Evolutionary conservation across 1,284 basidiomycete genomes (phyloP), one percentile per base, ranked within the genome.

Genomic region (Wolfiporia cocos): DNA sequence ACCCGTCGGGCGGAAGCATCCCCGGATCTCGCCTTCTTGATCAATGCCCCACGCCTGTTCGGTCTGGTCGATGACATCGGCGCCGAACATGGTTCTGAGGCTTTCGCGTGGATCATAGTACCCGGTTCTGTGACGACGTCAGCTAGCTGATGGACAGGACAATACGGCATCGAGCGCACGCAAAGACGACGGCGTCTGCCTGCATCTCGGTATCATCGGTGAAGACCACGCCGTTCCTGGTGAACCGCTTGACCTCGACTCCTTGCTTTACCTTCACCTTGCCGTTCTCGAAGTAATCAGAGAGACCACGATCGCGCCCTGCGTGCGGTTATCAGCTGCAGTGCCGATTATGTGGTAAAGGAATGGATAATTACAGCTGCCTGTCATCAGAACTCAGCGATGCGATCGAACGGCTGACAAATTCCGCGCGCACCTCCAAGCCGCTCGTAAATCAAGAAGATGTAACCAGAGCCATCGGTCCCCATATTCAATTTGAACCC

Each of bases 401-500:
- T 28, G 7, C 26, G 14, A 28, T 14, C 26, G 26, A 28, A 7
- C 26, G 26, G 26, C 7, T 7, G 14, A 7, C 7, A 7, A 7
- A 14, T 28, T 28, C 7, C 36, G 47, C 63, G 70, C 28, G 64
- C 65, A 41, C 65, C 67, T 37, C 66, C 67, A 14, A 56, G 62
- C 24, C 59, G 55, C 35, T 56, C 59, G 37, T 59, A 56, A 1
- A 61, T 64, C 41, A 70, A 61, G 32, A 68, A 57, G 3, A 67
- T 43, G 48, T 73, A 66, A 7, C 82, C 81, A 0, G 71, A 61
- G 10, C 69, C 74, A 15, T 81, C 73, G 2, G 67, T 66, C 4
- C 82, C 83, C 10, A 66, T 54, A 44, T 71, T 77, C 15, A 73
- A 54, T 41, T 68, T 70, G 63, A 86, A 78, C 0, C 83, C 82